Evolutionary conservation across 805 yeast species (phyloP).

Genomic region (Schwanniomyces polymorphus): DNA sequence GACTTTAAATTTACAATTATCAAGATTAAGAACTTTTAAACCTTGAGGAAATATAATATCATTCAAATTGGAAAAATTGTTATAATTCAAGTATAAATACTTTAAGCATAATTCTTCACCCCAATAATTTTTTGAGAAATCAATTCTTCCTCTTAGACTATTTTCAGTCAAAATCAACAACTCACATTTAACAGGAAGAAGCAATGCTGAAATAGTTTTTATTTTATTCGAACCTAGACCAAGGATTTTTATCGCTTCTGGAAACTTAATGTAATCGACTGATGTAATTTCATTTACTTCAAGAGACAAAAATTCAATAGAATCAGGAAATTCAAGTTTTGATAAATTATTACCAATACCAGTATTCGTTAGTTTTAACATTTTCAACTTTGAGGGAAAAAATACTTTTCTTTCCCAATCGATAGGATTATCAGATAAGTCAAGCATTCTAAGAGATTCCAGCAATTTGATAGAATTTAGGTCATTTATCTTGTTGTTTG

Average conservation of each 20-base stretch:
- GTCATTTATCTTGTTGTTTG: conserved; percentile 7
- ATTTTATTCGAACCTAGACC: conserved; percentile 19
- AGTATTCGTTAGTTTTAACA: conserved; percentile 14
- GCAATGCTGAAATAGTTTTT: conserved; percentile 3
- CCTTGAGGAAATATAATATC: conserved; percentile 12
- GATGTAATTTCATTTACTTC: conserved; percentile 17
- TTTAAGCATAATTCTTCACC: conserved; percentile 12
- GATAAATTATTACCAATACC: conserved; percentile 9
- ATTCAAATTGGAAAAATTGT: conserved; percentile 9
- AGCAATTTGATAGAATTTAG: conserved; percentile 6
- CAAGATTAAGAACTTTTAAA: conserved; percentile 14
- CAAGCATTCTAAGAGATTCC: conserved; percentile 7
- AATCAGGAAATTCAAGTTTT: conserved; percentile 12
- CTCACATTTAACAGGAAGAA: conserved; percentile 10
- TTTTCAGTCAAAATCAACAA: conserved; percentile 19
- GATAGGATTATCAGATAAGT: conserved; percentile 18
- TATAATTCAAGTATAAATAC: conserved; percentile 14
- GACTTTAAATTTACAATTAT: conserved; percentile 11
- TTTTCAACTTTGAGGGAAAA: conserved; percentile 11
- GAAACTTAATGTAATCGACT: conserved; percentile 14
- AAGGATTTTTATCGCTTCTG: conserved; percentile 10
- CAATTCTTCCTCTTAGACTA: conserved; percentile 8
- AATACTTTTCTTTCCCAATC: conserved; percentile 9
- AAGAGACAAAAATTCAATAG: conserved; percentile 11
- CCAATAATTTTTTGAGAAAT: conserved; percentile 10